phyloP scores from a whole-genome alignment of 108 stramenopile species.

The Stephanodiscus minutulus region DNA sequence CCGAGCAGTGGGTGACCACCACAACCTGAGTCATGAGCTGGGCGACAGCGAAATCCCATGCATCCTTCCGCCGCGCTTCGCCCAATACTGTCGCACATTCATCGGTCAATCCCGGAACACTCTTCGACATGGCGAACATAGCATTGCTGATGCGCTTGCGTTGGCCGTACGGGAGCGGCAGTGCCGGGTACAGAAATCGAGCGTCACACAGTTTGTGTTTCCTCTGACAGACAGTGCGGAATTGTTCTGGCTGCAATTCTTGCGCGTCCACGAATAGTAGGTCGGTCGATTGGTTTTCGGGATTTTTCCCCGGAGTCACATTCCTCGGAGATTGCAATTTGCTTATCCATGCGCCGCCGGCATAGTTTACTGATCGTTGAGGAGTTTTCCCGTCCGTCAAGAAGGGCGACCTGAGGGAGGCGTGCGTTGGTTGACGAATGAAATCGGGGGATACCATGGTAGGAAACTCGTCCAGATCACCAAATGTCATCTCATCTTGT shows the following conservation, averaged over 20 bases:
- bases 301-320: constrained; percentile 15
- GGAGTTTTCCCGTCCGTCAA: constrained; percentile 28
- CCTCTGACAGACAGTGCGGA: constrained; percentile 54
- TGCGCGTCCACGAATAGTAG: constrained; percentile 69
- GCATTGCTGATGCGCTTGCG: constrained; percentile 83
- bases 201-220: constrained; percentile 19
- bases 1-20: constrained; percentile 74
- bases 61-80: constrained; percentile 75
- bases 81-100: constrained; percentile 78
- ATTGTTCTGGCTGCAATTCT: constrained; percentile 74
- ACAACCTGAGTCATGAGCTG: constrained; percentile 89
- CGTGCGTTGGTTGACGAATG: constrained; percentile 16
- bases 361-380: constrained; percentile 51
- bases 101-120: constrained; percentile 76
- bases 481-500: constrained; percentile 2
- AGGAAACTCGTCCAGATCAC: neutral
- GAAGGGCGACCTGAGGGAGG: neutral
- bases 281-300: constrained; percentile 43
- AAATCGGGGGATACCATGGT: constrained; percentile 47
- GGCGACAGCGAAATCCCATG: constrained; percentile 87
- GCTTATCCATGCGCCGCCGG: constrained; percentile 49
- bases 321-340: constrained; percentile 29
- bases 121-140: constrained; percentile 77
- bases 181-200: constrained; percentile 65
- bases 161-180: constrained; percentile 84